Conservation (phyloP, 768 basidiomycete species). For the Leccinellum albellum region DNA sequence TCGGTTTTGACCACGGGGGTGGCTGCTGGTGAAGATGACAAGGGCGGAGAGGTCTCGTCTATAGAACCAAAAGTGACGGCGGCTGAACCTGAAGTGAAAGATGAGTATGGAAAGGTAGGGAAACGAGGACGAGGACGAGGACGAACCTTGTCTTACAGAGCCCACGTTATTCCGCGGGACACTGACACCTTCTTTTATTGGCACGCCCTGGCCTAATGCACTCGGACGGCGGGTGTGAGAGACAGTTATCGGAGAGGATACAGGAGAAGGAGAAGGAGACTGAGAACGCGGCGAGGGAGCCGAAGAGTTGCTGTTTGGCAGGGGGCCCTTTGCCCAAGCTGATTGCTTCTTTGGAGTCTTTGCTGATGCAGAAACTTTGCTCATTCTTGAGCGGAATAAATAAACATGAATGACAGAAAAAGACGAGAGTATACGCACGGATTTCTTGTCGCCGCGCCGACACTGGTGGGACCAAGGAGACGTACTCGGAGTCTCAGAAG, state of each 20-base stretch:
- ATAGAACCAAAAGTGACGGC: slow-evolving; percentile 88
- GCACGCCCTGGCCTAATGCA: slow-evolving; percentile 64
- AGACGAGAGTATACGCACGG: no score
- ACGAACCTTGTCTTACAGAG: slow-evolving; percentile 64
- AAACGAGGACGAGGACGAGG: slow-evolving; percentile 13
- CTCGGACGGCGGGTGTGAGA: slow-evolving; percentile 81
- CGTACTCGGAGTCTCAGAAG: no score
- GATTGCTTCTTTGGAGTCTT: no score
- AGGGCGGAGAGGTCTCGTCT: slow-evolving; percentile 71
- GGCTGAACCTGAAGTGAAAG: slow-evolving; percentile 45
- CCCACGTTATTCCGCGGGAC: slow-evolving; percentile 61
- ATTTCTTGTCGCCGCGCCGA: no score
- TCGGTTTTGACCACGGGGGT: slow-evolving; percentile 62
- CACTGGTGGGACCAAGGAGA: no score
- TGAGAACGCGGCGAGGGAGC: no score
- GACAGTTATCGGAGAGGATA: slow-evolving; percentile 40
- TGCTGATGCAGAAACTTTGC: no score
- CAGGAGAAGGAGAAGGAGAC: no score
- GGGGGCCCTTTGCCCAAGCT: no score
- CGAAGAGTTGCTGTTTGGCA: no score
- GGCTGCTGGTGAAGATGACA: slow-evolving; percentile 79
- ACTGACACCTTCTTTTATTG: slow-evolving; percentile 77
- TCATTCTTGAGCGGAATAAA: no score
- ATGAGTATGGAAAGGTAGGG: slow-evolving; percentile 6
- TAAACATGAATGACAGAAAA: no score